Conservation (phyloP, 768 basidiomycete species). For the Agaricus bisporus region DNA sequence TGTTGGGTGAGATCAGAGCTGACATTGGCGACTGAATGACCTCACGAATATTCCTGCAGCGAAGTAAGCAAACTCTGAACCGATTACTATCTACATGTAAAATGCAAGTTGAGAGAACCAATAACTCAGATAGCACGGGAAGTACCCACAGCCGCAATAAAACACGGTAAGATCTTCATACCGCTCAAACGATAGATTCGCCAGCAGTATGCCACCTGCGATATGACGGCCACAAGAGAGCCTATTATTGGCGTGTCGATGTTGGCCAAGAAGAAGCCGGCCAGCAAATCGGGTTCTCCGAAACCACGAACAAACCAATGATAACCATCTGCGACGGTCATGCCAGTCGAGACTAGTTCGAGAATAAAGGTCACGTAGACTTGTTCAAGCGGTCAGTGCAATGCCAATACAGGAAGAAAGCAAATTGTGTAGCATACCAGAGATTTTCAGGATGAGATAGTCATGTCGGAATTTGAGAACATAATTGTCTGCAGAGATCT, state of each 20-base stretch:
- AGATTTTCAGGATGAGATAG: not conserved
- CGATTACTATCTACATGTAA: not conserved
- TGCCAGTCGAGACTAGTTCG: slow-evolving; percentile 2
- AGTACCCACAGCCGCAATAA: not conserved
- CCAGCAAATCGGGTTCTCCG: not conserved
- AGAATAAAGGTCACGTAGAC: slow-evolving; percentile 2
- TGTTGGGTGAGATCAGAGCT: not conserved
- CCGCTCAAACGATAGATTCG: slow-evolving; percentile 3
- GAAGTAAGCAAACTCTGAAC: not conserved
- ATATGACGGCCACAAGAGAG: not conserved
- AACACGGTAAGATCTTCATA: not conserved
- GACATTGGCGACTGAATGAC: not conserved
- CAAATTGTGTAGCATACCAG: not conserved
- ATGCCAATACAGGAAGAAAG: not conserved
- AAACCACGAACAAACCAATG: slow-evolving; percentile 10
- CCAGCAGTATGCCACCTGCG: slow-evolving; percentile 1
- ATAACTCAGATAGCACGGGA: not conserved
- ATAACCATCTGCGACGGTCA: slow-evolving; percentile 6
- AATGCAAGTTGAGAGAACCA: not conserved
- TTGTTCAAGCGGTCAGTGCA: not conserved
- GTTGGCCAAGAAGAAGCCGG: slow-evolving; percentile 4
- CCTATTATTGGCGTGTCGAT: slow-evolving; percentile 2
- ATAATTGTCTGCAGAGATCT: not conserved
- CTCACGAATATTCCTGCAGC: not conserved
- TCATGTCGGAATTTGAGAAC: not conserved